phyloP scores from a whole-genome alignment of 2,329 filamentous ascomycete genomes.

The Lachnum nothofagi region DNA sequence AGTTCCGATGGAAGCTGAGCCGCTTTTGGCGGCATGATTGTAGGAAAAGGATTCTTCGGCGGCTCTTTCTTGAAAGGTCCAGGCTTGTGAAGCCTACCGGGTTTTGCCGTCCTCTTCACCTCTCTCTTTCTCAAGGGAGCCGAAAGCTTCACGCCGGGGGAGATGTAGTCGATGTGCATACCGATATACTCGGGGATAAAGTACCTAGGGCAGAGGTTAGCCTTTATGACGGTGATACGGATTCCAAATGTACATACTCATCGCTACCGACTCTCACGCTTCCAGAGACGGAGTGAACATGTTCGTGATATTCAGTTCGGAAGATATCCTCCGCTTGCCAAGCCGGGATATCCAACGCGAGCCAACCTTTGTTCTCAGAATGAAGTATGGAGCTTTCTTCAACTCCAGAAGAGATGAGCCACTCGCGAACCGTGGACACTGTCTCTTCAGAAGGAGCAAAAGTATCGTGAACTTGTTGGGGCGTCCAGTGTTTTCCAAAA shows the following conservation, averaged over 20 bases:
- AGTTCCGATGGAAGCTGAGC: slow-evolving; percentile 8
- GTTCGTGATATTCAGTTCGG: slow-evolving; percentile 33
- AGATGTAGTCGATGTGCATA: slow-evolving; percentile 43
- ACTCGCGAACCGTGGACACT: slow-evolving; percentile 31
- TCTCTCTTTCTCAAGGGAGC: slow-evolving; percentile 12
- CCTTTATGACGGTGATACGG: too few relatives aligned
- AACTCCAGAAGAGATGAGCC: slow-evolving; percentile 34
- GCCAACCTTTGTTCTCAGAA: slow-evolving; percentile 33
- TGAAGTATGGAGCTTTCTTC: slow-evolving; percentile 30
- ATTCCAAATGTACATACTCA: slow-evolving; percentile 29
- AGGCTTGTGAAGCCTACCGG: not conserved
- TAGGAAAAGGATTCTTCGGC: not conserved
- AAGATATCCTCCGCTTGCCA: slow-evolving; percentile 34
- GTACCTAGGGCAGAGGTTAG: too few relatives aligned
- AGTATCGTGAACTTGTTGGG: slow-evolving; percentile 31
- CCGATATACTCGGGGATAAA: slow-evolving; percentile 39
- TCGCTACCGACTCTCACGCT: slow-evolving; percentile 33
- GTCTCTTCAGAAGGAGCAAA: slow-evolving; percentile 33
- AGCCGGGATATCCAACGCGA: slow-evolving; percentile 34
- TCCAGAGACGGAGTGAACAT: slow-evolving; percentile 30
- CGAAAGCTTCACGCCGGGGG: slow-evolving; percentile 39
- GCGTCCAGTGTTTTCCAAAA: slow-evolving; percentile 35
- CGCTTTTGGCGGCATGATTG: slow-evolving; percentile 2
- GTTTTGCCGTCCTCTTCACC: slow-evolving; percentile 3
- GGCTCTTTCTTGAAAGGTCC: slow-evolving; percentile 9